Evolutionary conservation across 2,329 filamentous ascomycete genomes (phyloP), one percentile per base, ranked within the genome.

Genomic region (Aspergillus texensis): DNA sequence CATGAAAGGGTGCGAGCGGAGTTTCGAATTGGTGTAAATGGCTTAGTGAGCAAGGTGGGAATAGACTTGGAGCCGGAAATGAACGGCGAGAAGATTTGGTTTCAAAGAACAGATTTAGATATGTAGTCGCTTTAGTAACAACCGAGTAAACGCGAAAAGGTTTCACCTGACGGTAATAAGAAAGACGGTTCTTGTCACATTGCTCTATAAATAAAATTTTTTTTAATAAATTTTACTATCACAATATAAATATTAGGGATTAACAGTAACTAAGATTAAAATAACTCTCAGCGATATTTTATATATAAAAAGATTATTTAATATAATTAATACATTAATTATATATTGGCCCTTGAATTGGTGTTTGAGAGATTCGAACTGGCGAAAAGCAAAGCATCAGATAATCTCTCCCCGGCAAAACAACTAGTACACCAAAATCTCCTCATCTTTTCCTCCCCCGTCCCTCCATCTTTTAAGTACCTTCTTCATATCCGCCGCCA

Each of bases 381-480:
- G 41, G 41, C 6, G 11, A 43, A 43, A 43, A 43, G 41, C 6
- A 43, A 43, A 8, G 41, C 19, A 43, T 43, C 19, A 43, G 41
- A 43, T 43, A 43, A 43, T 43, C 3, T 43, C 41, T 43, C 41
- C 41, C 19, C 19, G 19, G 21, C 41, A 21, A 10, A 43, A 4
- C 19, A 21, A 43, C 57, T 62, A 70, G 59, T 63, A 72, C 14
- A 68, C 30, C 39, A 68, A 19, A 48, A 67, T 26, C 34, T 62
- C 64, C 58, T 60, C 67, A 52, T 59, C 19, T 39, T 48, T 52
- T 41, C 14, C 60, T 26, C 57, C 63, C 4, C 24, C 52, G 21
- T 60, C 60, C 52, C 56, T 65, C 61, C 61, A 65, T 53, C 32
- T 41, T 2, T 26, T 45, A 53, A 65, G 57, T 28, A 65, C 53